A percentile compares a stretch with the other conserved stretches of the same genome.
These are phyloP conservation scores for Dinochytrium kinnereticum DNA, from an alignment of 371 early-diverging fungal genomes.

Conservation along the genomic window DNA sequence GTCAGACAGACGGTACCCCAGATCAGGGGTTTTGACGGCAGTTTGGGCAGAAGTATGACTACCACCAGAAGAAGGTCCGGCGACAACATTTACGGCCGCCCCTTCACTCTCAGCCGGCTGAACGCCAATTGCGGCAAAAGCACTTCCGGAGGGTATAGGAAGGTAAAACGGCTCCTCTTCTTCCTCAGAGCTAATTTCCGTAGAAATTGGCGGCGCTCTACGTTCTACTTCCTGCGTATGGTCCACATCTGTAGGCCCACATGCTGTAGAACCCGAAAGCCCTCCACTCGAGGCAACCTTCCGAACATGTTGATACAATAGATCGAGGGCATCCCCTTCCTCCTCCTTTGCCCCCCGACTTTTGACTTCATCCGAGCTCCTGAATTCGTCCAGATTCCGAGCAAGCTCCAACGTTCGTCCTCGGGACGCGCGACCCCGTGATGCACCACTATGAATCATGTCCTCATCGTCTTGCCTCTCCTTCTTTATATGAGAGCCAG, in stretches of 20 bases:
- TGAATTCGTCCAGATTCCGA: not conserved
- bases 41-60: not conserved
- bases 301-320: not conserved
- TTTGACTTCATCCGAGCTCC: conserved; percentile 10
- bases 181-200: not conserved
- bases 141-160: not conserved
- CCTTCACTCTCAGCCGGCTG: not conserved
- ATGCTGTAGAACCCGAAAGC: conserved; percentile 1
- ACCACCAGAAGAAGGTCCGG: not conserved
- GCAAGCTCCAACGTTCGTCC: not conserved
- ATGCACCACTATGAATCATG: not conserved
- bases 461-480: not conserved
- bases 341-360: not conserved
- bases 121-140: not conserved
- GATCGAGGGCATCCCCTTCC: not conserved
- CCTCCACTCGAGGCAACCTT: conserved; percentile 15
- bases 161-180: not conserved
- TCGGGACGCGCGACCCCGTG: not conserved
- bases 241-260: not conserved
- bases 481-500: not conserved
- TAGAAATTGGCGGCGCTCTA: not conserved
- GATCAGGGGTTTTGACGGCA: not conserved
- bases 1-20: not conserved
- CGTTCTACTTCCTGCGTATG: not conserved
- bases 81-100: not conserved